phyloP scores from a whole-genome alignment of 2,329 filamentous ascomycete species.

The Colletotrichum sojae region DNA sequence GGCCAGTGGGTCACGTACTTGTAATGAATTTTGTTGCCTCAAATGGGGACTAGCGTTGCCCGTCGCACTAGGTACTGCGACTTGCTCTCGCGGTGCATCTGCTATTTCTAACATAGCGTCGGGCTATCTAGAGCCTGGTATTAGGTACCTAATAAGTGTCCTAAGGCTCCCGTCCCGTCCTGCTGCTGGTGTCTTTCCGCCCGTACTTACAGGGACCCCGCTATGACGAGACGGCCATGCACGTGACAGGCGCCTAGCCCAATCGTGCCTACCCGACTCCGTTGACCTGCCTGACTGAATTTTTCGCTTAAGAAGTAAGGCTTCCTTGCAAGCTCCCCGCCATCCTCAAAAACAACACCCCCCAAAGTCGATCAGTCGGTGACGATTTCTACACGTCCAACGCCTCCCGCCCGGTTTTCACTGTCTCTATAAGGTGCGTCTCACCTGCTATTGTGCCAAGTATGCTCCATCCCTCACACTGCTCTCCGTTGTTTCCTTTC shows the following conservation, averaged over 20 bases:
- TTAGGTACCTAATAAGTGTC: neutral
- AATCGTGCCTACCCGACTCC: conserved; percentile 40
- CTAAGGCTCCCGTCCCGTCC: neutral
- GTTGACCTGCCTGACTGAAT: conserved; percentile 53
- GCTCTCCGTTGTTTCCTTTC: conserved; percentile 24
- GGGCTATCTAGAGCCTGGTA: neutral
- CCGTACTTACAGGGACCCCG: conserved; percentile 18
- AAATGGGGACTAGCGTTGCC: too few relatives aligned
- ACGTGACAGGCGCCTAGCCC: conserved; percentile 38
- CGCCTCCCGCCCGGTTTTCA: conserved; percentile 18
- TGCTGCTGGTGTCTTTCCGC: neutral
- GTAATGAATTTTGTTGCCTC: too few relatives aligned
- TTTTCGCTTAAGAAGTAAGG: conserved; percentile 55
- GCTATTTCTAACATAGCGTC: too few relatives aligned
- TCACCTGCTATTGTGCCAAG: conserved; percentile 3
- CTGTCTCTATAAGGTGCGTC: conserved; percentile 23
- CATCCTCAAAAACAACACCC: conserved; percentile 55
- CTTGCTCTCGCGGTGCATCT: neutral
- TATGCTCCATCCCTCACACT: conserved; percentile 36
- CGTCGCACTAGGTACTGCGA: neutral
- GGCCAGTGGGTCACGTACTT: too few relatives aligned
- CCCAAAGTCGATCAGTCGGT: conserved; percentile 54
- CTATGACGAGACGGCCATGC: conserved; percentile 38
- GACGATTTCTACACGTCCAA: conserved; percentile 53
- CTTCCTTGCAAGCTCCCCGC: conserved; percentile 57